Conservation (phyloP, 1,139 yeast genomes). For the Yamadazyma sp. region DNA sequence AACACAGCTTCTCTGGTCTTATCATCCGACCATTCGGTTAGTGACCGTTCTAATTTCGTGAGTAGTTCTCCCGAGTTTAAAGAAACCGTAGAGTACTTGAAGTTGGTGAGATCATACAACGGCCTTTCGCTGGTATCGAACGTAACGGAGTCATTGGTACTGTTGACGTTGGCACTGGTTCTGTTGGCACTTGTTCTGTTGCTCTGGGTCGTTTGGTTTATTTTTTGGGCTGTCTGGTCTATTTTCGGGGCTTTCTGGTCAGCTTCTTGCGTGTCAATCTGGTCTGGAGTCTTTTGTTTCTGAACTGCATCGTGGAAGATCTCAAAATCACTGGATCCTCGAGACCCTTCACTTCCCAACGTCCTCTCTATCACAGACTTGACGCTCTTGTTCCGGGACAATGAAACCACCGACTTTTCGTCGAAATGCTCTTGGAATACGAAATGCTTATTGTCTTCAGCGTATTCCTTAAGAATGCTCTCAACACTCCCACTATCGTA, state of each 20-base stretch:
- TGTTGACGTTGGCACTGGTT: not conserved
- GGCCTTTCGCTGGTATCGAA: slow-evolving; percentile 9
- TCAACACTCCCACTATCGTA: slow-evolving; percentile 34
- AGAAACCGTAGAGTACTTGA: slow-evolving; percentile 10
- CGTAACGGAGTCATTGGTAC: not conserved
- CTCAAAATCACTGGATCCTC: slow-evolving; percentile 4
- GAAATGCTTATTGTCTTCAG: slow-evolving; percentile 16
- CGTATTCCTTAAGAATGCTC: slow-evolving; percentile 33
- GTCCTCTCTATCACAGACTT: slow-evolving; percentile 9
- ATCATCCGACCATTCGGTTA: slow-evolving; percentile 13
- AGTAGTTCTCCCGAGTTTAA: slow-evolving; percentile 36
- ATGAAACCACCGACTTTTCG: slow-evolving; percentile 13
- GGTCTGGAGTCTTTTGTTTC: not conserved
- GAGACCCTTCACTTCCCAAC: slow-evolving; percentile 6
- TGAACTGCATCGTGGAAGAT: slow-evolving; percentile 6
- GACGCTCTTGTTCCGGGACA: slow-evolving; percentile 4
- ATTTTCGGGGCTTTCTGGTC: too few relatives aligned
- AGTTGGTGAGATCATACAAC: slow-evolving; percentile 4
- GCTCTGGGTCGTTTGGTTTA: not conserved
- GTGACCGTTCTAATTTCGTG: slow-evolving; percentile 24
- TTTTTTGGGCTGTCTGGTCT: too few relatives aligned
- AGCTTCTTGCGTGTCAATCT: too few relatives aligned
- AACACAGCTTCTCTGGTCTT: slow-evolving; percentile 8
- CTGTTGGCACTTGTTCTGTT: not conserved
- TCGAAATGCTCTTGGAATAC: slow-evolving; percentile 35